Evolutionary conservation across 495 filamentous ascomycete genomes (phyloP).

Genomic region (Podospora bellae-mahoneyi): DNA sequence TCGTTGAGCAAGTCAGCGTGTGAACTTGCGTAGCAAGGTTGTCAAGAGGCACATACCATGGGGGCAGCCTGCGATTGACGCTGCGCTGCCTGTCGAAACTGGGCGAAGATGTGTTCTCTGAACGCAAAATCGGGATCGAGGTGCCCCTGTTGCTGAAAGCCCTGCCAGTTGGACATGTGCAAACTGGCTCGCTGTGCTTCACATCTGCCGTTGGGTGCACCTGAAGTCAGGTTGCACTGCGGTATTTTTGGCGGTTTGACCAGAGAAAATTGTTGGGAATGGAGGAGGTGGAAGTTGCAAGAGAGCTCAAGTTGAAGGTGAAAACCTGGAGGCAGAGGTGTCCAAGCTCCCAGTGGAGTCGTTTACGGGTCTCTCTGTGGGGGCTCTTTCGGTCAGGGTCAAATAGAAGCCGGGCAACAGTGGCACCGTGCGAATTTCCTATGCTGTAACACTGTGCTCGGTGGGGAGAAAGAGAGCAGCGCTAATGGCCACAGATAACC

Average conservation of each 20-base stretch:
- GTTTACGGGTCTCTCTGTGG: slow-evolving; percentile 9
- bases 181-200: slow-evolving; percentile 14
- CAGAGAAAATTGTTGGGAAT: slow-evolving; percentile 2
- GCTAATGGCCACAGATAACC: neutral
- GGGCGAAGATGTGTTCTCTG: slow-evolving; percentile 25
- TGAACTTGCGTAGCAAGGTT: slow-evolving; percentile 3
- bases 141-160: slow-evolving; percentile 17
- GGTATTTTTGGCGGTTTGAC: slow-evolving; percentile 3
- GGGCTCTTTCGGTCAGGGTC: slow-evolving; percentile 8
- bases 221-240: slow-evolving; percentile 11
- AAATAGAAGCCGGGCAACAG: slow-evolving; percentile 4
- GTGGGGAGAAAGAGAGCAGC: neutral
- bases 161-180: slow-evolving; percentile 31
- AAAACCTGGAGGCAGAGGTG: slow-evolving; percentile 14
- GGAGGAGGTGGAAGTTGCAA: slow-evolving; percentile 11
- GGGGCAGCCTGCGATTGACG: neutral
- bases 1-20: slow-evolving; percentile 10
- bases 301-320: slow-evolving; percentile 13
- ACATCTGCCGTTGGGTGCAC: slow-evolving; percentile 26
- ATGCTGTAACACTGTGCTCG: neutral
- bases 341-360: slow-evolving; percentile 16
- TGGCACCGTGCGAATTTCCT: neutral
- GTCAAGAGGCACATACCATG: slow-evolving; percentile 27
- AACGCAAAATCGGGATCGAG: slow-evolving; percentile 23
- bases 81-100: slow-evolving; percentile 24